These are phyloP conservation scores for Sporisorium sorghi DNA, from an alignment of 1,284 basidiomycete species.

Conservation along the genomic window DNA sequence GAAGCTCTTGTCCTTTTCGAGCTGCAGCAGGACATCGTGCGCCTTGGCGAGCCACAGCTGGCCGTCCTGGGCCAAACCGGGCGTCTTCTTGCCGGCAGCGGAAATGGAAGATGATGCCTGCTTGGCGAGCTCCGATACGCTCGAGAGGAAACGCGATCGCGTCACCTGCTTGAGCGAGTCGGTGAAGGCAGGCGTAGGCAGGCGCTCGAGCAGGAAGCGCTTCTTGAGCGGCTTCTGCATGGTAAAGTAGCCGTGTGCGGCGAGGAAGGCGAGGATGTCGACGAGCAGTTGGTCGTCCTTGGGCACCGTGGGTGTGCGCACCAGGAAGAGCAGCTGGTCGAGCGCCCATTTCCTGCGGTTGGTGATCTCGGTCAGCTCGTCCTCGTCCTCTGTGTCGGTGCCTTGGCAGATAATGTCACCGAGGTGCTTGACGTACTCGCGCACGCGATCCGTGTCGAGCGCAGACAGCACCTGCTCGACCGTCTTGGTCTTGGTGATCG, in stretches of 20 bases:
- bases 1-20: constrained; percentile 81
- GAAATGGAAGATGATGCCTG: constrained; percentile 70
- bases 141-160: constrained; percentile 79
- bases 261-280: constrained; percentile 82
- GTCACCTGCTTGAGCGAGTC: constrained; percentile 78
- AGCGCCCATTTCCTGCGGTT: constrained; percentile 77
- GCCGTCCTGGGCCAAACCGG: constrained; percentile 78
- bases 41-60: constrained; percentile 83
- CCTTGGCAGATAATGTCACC: constrained; percentile 38
- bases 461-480: constrained; percentile 85
- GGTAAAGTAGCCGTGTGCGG: constrained; percentile 83
- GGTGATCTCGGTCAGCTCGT: constrained; percentile 39
- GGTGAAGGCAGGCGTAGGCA: constrained; percentile 78
- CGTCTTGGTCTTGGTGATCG: constrained; percentile 90
- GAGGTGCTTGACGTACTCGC: constrained; percentile 81
- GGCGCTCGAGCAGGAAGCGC: constrained; percentile 71
- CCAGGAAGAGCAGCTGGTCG: constrained; percentile 83
- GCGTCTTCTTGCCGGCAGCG: constrained; percentile 72
- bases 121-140: constrained; percentile 80
- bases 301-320: constrained; percentile 83
- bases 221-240: constrained; percentile 80
- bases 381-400: constrained; percentile 33
- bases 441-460: constrained; percentile 81
- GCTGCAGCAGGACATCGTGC: constrained; percentile 74
- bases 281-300: constrained; percentile 83